These are phyloP conservation scores for Ogataea pignaliae DNA, from an alignment of 805 yeast species.

Conservation along the genomic window DNA sequence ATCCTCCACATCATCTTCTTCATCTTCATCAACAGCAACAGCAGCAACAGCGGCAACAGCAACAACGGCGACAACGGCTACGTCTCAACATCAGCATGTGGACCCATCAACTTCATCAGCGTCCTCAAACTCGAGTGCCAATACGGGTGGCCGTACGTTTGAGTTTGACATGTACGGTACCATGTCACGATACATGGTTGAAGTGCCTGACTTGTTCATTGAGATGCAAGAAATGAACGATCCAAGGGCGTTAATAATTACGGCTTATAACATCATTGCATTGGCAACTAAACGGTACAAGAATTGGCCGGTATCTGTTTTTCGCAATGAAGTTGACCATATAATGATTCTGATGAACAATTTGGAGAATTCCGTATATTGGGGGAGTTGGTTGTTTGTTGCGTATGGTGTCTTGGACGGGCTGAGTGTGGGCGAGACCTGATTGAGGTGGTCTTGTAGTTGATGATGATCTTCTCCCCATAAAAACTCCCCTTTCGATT, in stretches of 20 bases:
- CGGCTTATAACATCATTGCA: conserved; percentile 17
- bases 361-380: conserved; percentile 7
- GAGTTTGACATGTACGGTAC: conserved; percentile 23
- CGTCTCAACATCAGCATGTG: too few relatives aligned
- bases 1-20: neutral
- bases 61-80: neutral
- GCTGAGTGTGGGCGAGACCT: neutral
- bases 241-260: conserved; percentile 18
- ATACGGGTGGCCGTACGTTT: neutral
- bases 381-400: conserved; percentile 21
- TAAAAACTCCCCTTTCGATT: too few relatives aligned
- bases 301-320: conserved; percentile 17
- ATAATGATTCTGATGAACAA: conserved; percentile 9
- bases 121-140: too few relatives aligned
- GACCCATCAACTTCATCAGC: too few relatives aligned
- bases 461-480: too few relatives aligned
- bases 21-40: conserved; percentile 1
- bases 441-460: too few relatives aligned
- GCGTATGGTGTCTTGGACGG: conserved; percentile 10
- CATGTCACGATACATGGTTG: conserved; percentile 16
- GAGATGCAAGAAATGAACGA: conserved; percentile 15
- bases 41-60: too few relatives aligned
- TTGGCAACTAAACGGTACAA: conserved; percentile 12
- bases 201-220: conserved; percentile 16
- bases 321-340: conserved; percentile 8